Base-by-base conservation (phyloP, 495 filamentous ascomycete genomes). In the Aspergillus ellipticus region DNA sequence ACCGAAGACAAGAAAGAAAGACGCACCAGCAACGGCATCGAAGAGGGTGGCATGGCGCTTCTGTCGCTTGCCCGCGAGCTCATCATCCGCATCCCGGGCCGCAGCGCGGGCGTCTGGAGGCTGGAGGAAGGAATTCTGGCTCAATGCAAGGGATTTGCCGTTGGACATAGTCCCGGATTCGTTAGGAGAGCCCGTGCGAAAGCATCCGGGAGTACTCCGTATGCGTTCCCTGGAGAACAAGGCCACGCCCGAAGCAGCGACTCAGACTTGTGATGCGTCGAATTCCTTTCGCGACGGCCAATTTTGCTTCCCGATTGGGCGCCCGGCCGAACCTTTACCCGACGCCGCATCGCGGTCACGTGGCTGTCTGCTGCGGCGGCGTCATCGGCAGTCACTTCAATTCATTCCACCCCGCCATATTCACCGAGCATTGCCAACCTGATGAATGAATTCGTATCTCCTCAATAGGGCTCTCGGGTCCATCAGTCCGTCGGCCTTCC, bases 401-500 rank as follows among this genome's bases (percentile, higher is more conserved):
- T n/a, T n/a, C n/a, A n/a, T n/a, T n/a, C n/a, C 24, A 13, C 35
- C 35, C 11, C 11, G 1, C 35, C 11, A n/a, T 13, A n/a, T 39
- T n/a, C 13, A 35, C 9, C 9, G 10, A 15, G 13, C 2, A 3
- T 5, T 2, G 4, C 7, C 24, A 20, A n/a, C 49, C 59, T 57
- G 10, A 86, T 88, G 84, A 75, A 94, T 95, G 90, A 89, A 90
- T 84, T 80, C 82, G 51, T 83, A 85, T 63, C 80, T 95, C 19
- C 76, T 94, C 59, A 83, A 86, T 65, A 83, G 89, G 68, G 80
- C 86, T 49, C 71, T 83, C 13, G 90, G 90, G 65, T 78, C 74
- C 60, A 72, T 87, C 28, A 71, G 73, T 45, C 82, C 84, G 24
- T 75, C 81, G 57, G 73, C 72, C 15, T 82, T 93, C 57, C 80